A percentile compares a stretch with the other conserved stretches of the same genome.
These are phyloP conservation scores for Platanthera guangdongensis DNA, from an alignment of 106 monocot species.

Conservation along the genomic window DNA sequence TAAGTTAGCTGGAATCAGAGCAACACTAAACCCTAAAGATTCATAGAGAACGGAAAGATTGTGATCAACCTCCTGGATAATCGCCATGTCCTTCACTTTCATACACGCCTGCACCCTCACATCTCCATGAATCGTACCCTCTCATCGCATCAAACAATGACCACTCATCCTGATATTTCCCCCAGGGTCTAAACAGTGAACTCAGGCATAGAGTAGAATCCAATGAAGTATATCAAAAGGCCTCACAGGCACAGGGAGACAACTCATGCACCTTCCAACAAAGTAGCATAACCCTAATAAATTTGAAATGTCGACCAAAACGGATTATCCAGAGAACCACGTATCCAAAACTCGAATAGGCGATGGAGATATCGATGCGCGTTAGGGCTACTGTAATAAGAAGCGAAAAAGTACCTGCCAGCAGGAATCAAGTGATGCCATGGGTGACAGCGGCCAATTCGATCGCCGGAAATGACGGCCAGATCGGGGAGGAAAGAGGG, in stretches of 20 bases:
- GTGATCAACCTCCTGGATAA: too few relatives aligned
- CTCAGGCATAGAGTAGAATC: too few relatives aligned
- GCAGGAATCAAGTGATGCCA: conserved; percentile 4
- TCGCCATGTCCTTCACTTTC: too few relatives aligned
- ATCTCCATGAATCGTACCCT: too few relatives aligned
- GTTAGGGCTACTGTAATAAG: background rate
- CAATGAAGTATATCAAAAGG: too few relatives aligned
- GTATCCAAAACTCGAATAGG: background rate
- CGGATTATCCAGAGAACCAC: background rate
- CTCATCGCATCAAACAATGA: background rate
- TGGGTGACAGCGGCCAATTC: background rate
- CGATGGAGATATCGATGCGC: background rate
- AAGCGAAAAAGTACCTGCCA: conserved; percentile 4
- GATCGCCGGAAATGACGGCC: background rate
- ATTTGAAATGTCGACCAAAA: background rate
- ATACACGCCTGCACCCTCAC: too few relatives aligned
- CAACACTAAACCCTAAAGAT: too few relatives aligned
- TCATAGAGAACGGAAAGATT: too few relatives aligned
- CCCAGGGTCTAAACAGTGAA: background rate
- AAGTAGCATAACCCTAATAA: background rate
- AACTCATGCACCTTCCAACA: too few relatives aligned
- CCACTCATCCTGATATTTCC: background rate
- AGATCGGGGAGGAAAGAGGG: background rate
- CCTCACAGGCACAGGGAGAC: too few relatives aligned
- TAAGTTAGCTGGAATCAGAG: too few relatives aligned